A percentile compares a stretch with the other conserved stretches of the same genome.
Evolutionary conservation across 1,284 basidiomycete genomes (phyloP).

Genomic region (Cutaneotrichosporon mucoides): DNA sequence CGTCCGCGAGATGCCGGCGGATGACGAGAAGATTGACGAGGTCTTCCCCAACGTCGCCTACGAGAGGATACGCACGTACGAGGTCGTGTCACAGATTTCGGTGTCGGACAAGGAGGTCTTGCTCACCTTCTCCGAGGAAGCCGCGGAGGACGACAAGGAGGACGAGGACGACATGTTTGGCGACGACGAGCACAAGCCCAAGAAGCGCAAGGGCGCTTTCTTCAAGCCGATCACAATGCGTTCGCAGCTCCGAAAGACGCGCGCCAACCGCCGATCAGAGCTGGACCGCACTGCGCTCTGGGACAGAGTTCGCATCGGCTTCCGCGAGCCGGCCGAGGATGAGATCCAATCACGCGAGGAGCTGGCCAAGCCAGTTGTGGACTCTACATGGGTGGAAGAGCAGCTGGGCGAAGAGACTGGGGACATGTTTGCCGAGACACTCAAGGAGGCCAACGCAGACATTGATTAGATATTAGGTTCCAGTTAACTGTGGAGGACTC

Average conservation of each 20-base stretch:
- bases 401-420: slow-evolving; percentile 5
- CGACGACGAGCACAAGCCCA: slow-evolving; percentile 22
- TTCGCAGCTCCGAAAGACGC: slow-evolving; percentile 78
- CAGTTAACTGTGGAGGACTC: background rate
- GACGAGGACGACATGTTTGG: slow-evolving; percentile 20
- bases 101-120: slow-evolving; percentile 64
- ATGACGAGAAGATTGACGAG: slow-evolving; percentile 27
- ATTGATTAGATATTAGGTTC: background rate
- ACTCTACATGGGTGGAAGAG: slow-evolving; percentile 36
- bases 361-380: slow-evolving; percentile 17
- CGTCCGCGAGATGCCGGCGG: slow-evolving; percentile 7
- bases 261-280: slow-evolving; percentile 40
- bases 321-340: slow-evolving; percentile 23
- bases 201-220: slow-evolving; percentile 64
- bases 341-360: slow-evolving; percentile 22
- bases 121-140: slow-evolving; percentile 62
- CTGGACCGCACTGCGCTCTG: slow-evolving; percentile 25
- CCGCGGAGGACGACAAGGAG: slow-evolving; percentile 2
- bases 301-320: slow-evolving; percentile 39
- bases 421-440: background rate
- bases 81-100: slow-evolving; percentile 31
- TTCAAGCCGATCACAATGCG: slow-evolving; percentile 83
- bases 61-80: slow-evolving; percentile 43
- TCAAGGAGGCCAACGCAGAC: background rate
- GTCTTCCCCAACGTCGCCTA: slow-evolving; percentile 35